Conservation (phyloP, 2,329 filamentous ascomycete species). For the Colletotrichum incanum region DNA sequence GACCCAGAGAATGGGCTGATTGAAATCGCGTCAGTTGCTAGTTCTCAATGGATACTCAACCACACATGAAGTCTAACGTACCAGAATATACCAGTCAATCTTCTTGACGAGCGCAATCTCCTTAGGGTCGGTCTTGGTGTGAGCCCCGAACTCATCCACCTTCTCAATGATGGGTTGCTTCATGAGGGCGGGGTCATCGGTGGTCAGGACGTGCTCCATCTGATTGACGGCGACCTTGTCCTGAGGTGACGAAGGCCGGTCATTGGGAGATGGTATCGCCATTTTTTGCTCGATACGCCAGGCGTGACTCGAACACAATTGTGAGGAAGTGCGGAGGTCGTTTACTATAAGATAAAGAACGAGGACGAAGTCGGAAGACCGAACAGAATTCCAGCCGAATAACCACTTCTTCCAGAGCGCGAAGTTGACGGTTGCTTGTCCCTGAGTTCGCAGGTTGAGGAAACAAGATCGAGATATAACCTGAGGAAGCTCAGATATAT, state of each 20-base stretch:
- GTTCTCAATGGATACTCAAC: fast-evolving
- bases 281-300: neutral
- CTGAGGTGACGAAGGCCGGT: conserved; percentile 26
- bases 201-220: conserved; percentile 34
- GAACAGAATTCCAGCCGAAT: neutral
- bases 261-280: conserved; percentile 8
- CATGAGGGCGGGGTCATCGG: conserved; percentile 37
- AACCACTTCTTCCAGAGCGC: neutral
- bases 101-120: conserved; percentile 55
- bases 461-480: neutral
- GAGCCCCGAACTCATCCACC: conserved; percentile 56
- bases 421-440: neutral
- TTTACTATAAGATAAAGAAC: neutral
- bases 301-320: neutral
- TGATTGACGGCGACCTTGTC: conserved; percentile 38
- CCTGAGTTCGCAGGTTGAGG: neutral
- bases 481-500: conserved; percentile 14
- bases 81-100: conserved; percentile 54
- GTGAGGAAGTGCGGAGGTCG: too few relatives aligned
- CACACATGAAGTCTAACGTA: conserved; percentile 20
- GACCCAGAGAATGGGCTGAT: conserved; percentile 43
- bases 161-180: conserved; percentile 42
- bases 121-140: conserved; percentile 57
- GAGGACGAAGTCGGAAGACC: neutral
- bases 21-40: neutral